Evolutionary conservation across 108 stramenopile genomes (phyloP), one percentile per base, ranked within the genome.

Genomic region (Nitzschia sp.): DNA sequence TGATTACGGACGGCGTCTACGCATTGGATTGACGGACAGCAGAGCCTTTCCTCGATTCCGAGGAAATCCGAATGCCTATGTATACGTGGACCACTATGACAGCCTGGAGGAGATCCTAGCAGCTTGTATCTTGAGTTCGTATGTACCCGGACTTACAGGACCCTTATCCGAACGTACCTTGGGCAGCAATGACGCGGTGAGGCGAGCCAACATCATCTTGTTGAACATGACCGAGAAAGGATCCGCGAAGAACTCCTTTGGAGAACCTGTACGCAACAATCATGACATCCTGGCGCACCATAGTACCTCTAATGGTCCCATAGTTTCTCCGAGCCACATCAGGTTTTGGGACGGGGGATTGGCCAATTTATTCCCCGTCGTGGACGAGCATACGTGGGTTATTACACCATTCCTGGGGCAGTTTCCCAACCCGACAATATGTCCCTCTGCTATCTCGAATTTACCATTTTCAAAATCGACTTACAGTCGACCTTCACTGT

Each of bases 261-360:
- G 27, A 76, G 38, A 51, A 71, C 74, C 57, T 1, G 18, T 59
- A 19, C 32, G 33, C 8, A 26, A 33, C 28, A 59, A 3, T 59
- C 17, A 51, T 19, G 49, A 59, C 13, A 42, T 6, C 6, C 13
- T 6, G 38, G 21, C 4, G 21, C 11, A 8, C 8, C 17, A 19
- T 5, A 51, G 49, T 51, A 51, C 49, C 5, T 19, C 49, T 51
- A 9, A 54, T 34, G 31, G 13, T 35, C 15, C 9, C 45, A 13
- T 25, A 58, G 24, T 26, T 0, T 27, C 57, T 35, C 34, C 48
- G 49, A 33, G 33, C 36, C 4, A 36, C 45, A 70, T 68, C 29
- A 35, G 54, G 21, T 89, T 74, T 59, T 82, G 75, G 81, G 88
- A 89, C 64, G 88, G 88, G 3, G 88, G 88, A 17, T 64, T 89